A percentile compares a stretch with the other conserved stretches of the same genome.
phyloP scores from a whole-genome alignment of 805 yeast species.

The Nakazawaea molendinolei region DNA sequence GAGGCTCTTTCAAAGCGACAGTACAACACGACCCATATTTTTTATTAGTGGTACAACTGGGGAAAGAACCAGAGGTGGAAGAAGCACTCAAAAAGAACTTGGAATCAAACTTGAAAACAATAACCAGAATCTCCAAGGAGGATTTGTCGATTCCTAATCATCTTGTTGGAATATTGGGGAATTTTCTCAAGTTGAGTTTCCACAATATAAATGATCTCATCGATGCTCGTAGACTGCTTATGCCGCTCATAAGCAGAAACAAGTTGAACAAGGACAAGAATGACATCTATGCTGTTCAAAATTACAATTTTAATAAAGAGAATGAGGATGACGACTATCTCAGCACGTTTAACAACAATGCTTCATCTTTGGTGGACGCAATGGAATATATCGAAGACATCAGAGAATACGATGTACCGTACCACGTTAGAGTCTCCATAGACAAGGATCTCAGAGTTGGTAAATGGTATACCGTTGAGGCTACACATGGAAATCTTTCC shows the following conservation, averaged over 20 bases:
- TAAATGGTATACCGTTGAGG: slow-evolving; percentile 86
- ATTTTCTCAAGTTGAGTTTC: slow-evolving; percentile 62
- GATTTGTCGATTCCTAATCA: slow-evolving; percentile 84
- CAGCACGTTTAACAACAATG: too few relatives aligned
- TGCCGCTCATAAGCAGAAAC: slow-evolving; percentile 68
- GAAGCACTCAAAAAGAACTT: slow-evolving; percentile 67
- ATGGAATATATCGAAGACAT: slow-evolving; percentile 68
- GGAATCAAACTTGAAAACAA: slow-evolving; percentile 55
- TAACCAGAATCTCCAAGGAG: slow-evolving; percentile 58
- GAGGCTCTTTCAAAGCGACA: slow-evolving; percentile 89
- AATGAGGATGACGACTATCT: slow-evolving; percentile 26
- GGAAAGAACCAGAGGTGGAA: slow-evolving; percentile 70
- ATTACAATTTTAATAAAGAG: slow-evolving; percentile 29
- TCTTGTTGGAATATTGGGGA: slow-evolving; percentile 64
- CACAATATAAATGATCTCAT: slow-evolving; percentile 68
- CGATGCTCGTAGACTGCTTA: slow-evolving; percentile 62
- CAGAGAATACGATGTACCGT: slow-evolving; percentile 94
- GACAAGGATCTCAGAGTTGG: slow-evolving; percentile 86
- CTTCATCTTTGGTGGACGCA: slow-evolving; percentile 38
- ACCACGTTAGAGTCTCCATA: slow-evolving; percentile 92
- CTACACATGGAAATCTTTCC: slow-evolving; percentile 46
- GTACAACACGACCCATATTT: slow-evolving; percentile 84
- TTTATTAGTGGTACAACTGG: slow-evolving; percentile 56
- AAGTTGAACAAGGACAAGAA: slow-evolving; percentile 52
- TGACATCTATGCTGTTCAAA: slow-evolving; percentile 59